These are phyloP conservation scores for Endotrypanum monterogeii DNA, from an alignment of 208 protist species.

Conservation along the genomic window DNA sequence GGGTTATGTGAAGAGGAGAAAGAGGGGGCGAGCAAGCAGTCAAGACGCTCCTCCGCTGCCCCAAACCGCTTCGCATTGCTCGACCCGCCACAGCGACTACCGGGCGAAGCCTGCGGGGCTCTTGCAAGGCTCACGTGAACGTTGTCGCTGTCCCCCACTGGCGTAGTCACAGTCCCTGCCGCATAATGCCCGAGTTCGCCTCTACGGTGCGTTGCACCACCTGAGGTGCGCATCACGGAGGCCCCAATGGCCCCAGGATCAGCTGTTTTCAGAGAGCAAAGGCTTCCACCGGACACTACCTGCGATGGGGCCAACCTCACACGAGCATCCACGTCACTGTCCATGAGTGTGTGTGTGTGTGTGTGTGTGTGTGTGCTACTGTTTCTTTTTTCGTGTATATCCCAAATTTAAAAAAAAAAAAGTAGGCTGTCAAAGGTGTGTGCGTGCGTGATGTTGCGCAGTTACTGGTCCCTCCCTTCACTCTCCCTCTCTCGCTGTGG, in stretches of 20 bases:
- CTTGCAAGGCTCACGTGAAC: not conserved
- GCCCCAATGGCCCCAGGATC: not conserved
- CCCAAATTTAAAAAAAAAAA: no score
- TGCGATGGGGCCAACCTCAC: not conserved
- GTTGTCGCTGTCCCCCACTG: not conserved
- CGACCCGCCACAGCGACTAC: not conserved
- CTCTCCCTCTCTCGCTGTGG: no score
- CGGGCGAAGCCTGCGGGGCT: not conserved
- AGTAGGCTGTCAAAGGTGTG: no score
- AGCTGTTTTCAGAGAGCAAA: not conserved
- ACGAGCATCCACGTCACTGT: not conserved
- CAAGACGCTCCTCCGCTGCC: not conserved
- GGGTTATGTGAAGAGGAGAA: not conserved
- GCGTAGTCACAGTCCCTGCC: not conserved
- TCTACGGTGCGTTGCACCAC: no score
- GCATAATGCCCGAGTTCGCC: not conserved
- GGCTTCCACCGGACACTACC: not conserved
- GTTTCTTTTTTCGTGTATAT: not conserved
- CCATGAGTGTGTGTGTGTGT: not conserved
- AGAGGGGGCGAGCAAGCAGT: no score
- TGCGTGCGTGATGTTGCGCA: no score
- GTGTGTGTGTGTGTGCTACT: not conserved
- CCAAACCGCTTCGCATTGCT: not conserved
- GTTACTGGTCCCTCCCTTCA: no score
- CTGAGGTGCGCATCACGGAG: not conserved